Base-by-base conservation (phyloP, 768 basidiomycete species). In the Amanita polypyramis region DNA sequence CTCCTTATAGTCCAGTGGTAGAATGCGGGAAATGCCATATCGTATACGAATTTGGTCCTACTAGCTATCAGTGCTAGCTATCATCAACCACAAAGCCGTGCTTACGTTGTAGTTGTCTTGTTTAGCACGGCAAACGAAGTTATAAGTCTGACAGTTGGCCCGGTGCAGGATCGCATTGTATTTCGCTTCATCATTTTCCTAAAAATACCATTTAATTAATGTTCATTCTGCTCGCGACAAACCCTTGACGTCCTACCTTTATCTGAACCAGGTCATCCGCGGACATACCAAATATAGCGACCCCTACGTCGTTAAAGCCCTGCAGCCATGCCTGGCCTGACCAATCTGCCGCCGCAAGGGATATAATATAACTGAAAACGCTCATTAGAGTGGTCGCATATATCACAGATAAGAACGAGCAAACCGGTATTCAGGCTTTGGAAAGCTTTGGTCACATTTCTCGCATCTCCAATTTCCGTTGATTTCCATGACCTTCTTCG, bases 231-330 rank as follows among this genome's bases (percentile, higher is more conserved):
- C 54, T 54, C 55, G 57, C 11, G 25, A 27, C 25, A 12, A 51
- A 33, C 21, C 37, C 19, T 20, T n/a, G 12, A 41, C 32, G 11
- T 38, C 35, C 30, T 43, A 86, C 89, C 71, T 76, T 86, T 52
- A 92, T 70, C n/a, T 70, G 73, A 47, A 82, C 63, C 36, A 98
- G 61, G 11, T 93, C 82, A 56, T 92, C 78, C 9, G 90, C 95
- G 27, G 76, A 66, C 67, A 79, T 82, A 21, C 79, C 85, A 52
- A 97, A 82, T 12, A 99, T 65, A 3, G 70, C 66, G 45, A 79
- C 63, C 4, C 92, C 96, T 29, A 85, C 79, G 5, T 98, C 95
- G 60, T 99, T 95, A 73, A 99, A 99, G 3, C 87, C 91, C 53
- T 89, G 88, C 38, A 97, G 68, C 95, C 95, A 98, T 14, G 80